Evolutionary conservation across 2,329 filamentous ascomycete genomes (phyloP).

Genomic region (Corinectria fuckeliana): DNA sequence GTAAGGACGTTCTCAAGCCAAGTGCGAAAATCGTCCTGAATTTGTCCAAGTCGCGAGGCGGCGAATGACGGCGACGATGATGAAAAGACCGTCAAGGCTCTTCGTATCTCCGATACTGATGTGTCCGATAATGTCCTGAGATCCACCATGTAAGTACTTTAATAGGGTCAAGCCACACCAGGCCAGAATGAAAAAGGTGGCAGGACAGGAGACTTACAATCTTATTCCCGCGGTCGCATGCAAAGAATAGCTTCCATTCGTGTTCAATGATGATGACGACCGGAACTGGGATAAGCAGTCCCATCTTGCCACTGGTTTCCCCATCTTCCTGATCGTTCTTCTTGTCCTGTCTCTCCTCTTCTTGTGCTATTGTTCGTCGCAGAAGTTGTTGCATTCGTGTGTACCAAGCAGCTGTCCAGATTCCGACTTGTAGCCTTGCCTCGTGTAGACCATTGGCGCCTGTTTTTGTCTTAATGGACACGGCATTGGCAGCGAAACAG

Average conservation of each 20-base stretch:
- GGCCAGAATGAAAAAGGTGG: neutral
- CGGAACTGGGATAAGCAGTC: neutral
- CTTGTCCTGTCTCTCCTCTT: neutral
- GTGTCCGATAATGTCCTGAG: slow-evolving; percentile 9
- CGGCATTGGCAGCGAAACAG: neutral
- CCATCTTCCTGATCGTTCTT: neutral
- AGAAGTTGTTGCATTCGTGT: neutral
- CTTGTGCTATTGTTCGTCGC: neutral
- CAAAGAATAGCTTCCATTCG: slow-evolving; percentile 14
- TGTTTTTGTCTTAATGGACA: slow-evolving; percentile 8
- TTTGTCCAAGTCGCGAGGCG: slow-evolving; percentile 7
- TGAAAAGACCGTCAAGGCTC: slow-evolving; percentile 3
- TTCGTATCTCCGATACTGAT: slow-evolving; percentile 14
- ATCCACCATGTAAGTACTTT: neutral
- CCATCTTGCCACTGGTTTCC: neutral
- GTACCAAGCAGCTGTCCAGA: slow-evolving; percentile 12
- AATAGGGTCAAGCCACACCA: neutral
- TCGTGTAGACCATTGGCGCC: neutral
- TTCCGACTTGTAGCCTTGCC: slow-evolving; percentile 9
- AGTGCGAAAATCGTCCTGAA: slow-evolving; percentile 1
- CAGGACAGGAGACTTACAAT: slow-evolving; percentile 6
- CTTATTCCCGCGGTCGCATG: slow-evolving; percentile 1
- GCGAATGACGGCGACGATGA: slow-evolving; percentile 5
- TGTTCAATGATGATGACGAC: slow-evolving; percentile 10
- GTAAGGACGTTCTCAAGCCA: neutral